Base-by-base conservation (phyloP, 2,329 filamentous ascomycete genomes). In the Akanthomyces uredinophilus region DNA sequence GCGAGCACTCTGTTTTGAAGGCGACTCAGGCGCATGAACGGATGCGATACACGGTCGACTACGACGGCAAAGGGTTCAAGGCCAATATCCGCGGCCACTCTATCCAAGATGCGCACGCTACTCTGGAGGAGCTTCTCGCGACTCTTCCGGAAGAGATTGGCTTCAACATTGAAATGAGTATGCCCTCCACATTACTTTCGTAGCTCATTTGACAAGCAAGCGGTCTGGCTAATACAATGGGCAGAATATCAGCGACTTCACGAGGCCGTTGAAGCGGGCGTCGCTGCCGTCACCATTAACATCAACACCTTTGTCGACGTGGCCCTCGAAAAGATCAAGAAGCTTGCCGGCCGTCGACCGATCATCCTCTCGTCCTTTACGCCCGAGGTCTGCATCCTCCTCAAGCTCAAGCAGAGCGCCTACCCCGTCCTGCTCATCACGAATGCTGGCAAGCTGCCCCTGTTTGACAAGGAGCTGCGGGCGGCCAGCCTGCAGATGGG, bases 81-180 rank as follows among this genome's bases (percentile, higher is more conserved):
- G 69, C 73, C 4, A 78, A 79, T 60, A 76, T 68, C 7, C 68
- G 82, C 70, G 60, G 75, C 1, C 66, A 72, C 41, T 72, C 72
- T 51, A 74, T 78, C 58, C 74, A 77, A 41, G 72, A 71, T 18
- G 66, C 73, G 3, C 72, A 78, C 46, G 64, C 72, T 1, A 78
- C 75, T 6, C 63, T 78, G 18, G 70, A 74, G 57, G 74, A 78
- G 51, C 62, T 77, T 16, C 70, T 78, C 11, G 53, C 64, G 8
- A 65, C 70, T 46, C 63, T 78, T 2, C 75, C 75, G 0, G 64
- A 71, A 6, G 65, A 68, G 10, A 68, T 78, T n/a, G 71, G 71
- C 2, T 75, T 77, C 61, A 72, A 77, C 52, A 71, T 78, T 22
- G 77, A 78, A 66, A 69, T 78, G 47, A 78, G 73, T 77, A 66